A percentile compares a stretch with the other conserved stretches of the same genome.
Evolutionary conservation across 2,329 filamentous ascomycete genomes (phyloP).

Genomic region (Pseudogymnoascus sp.): DNA sequence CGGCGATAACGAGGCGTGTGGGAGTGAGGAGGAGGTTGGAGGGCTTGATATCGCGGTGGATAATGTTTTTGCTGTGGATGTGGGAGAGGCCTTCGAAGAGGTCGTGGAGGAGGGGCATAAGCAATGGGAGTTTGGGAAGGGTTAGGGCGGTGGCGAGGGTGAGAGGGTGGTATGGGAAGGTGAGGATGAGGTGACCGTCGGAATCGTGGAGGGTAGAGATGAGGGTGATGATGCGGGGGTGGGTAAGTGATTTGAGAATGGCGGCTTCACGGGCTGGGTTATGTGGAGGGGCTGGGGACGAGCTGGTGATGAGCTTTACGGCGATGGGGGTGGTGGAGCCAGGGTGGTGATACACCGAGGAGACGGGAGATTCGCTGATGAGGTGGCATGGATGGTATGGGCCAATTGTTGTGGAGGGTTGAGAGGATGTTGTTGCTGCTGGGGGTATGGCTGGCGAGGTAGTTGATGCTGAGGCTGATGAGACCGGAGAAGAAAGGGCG

Average conservation of each 20-base stretch:
- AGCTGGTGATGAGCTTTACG: constrained; percentile 78
- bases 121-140: constrained; percentile 32
- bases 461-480: constrained; percentile 25
- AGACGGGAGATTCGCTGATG: constrained; percentile 66
- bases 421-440: constrained; percentile 18
- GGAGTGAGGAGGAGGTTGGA: constrained; percentile 76
- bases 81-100: constrained; percentile 64
- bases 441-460: constrained; percentile 17
- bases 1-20: constrained; percentile 60
- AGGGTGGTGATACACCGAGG: constrained; percentile 68
- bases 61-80: constrained; percentile 67
- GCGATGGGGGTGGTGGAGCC: constrained; percentile 47
- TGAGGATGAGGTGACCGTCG: constrained; percentile 65
- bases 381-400: constrained; percentile 46
- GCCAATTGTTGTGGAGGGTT: constrained; percentile 42
- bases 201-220: constrained; percentile 67
- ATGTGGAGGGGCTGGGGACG: constrained; percentile 64
- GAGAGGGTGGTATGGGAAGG: constrained; percentile 75
- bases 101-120: constrained; percentile 48
- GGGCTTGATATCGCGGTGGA: constrained; percentile 92
- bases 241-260: constrained; percentile 56
- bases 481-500: constrained; percentile 32
- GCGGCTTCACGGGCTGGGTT: constrained; percentile 72
- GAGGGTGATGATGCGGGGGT: constrained; percentile 57
- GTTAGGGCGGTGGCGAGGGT: constrained; percentile 59